Base-by-base conservation (phyloP, 2,329 filamentous ascomycete species). In the Colletotrichum viniferum region DNA sequence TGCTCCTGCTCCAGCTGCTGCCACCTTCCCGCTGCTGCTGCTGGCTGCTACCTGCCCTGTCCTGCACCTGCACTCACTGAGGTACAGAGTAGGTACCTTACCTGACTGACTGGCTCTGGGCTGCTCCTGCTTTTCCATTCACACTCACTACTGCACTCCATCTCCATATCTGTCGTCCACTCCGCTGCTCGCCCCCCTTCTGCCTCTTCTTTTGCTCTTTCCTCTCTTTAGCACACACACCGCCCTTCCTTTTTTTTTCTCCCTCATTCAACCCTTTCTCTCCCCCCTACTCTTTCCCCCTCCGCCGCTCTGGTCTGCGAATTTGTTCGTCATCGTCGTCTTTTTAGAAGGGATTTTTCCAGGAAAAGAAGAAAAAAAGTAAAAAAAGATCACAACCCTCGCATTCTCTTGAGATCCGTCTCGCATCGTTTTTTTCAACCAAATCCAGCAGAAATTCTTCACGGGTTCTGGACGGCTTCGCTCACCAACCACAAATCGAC, bases 121-220 rank as follows among this genome's bases (percentile, higher is more conserved):
- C 64, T 69, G 38, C 38, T 34, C 48, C 64, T 67, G 43, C 52
- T 77, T 80, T 80, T 80, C 78, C 78, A 80, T 78, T 79, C 81
- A 79, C 76, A 77, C 81, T 78, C 81, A 79, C 78, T 79, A 78
- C 79, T 79, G 79, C 78, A 77, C 73, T 79, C 79, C 81, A 79
- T 82, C 79, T 82, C 79, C 69, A 79, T 73, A 76, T 76, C 70
- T 81, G 77, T 79, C 74, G 71, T 76, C 71, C 74, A 76, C 60
- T 76, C 43, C 61, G 71, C 74, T 76, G 64, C 52, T 56, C n/a
- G 64, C 78, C 79, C 81, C 81, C 82, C 79, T 82, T 78, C 80
- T 81, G 80, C 82, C 80, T 70, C 77, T 78, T 77, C 80, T 79
- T 78, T 81, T 80, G 77, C 73, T 80, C 80, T 79, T 79, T 79